Evolutionary conservation across 1,284 basidiomycete species (phyloP).

Genomic region (Malassezia restricta): DNA sequence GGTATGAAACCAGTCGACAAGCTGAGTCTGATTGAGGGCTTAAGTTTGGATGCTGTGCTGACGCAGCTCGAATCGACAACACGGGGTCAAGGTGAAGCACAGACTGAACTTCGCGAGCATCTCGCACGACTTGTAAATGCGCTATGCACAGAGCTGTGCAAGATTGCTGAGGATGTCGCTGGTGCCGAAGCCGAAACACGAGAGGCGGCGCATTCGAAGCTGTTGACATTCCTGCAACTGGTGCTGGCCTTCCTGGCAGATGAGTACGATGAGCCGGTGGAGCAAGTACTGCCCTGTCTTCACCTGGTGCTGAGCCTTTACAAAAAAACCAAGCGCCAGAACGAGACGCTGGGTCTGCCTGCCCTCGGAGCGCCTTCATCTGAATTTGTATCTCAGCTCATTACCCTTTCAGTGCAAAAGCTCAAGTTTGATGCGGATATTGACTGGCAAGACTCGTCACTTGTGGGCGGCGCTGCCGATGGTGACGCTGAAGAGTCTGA

Average conservation of each 20-base stretch:
- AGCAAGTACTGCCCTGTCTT: slow-evolving; percentile 34
- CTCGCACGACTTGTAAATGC: slow-evolving; percentile 73
- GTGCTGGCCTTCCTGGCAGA: slow-evolving; percentile 82
- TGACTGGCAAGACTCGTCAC: slow-evolving; percentile 63
- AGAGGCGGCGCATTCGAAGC: slow-evolving; percentile 58
- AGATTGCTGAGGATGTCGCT: slow-evolving; percentile 58
- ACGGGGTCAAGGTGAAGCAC: slow-evolving; percentile 50
- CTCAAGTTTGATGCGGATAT: slow-evolving; percentile 53
- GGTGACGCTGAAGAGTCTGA: slow-evolving; percentile 61
- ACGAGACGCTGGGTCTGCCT: slow-evolving; percentile 3
- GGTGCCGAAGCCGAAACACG: slow-evolving; percentile 56
- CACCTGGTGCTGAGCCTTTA: slow-evolving; percentile 32
- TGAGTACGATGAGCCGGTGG: slow-evolving; percentile 51
- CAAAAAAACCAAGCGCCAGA: slow-evolving; percentile 35
- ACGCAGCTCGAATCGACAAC: slow-evolving; percentile 30
- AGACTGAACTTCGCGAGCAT: slow-evolving; percentile 73
- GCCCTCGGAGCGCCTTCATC: slow-evolving; percentile 19
- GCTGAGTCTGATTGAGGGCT: slow-evolving; percentile 74
- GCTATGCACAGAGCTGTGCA: slow-evolving; percentile 70
- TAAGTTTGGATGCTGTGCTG: slow-evolving; percentile 52
- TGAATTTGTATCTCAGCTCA: slow-evolving; percentile 63
- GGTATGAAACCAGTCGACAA: slow-evolving; percentile 88
- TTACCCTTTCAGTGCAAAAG: slow-evolving; percentile 71
- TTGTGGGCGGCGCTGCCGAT: slow-evolving; percentile 53
- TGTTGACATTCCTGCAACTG: slow-evolving; percentile 64